These are phyloP conservation scores for Adansonia madagascariensis DNA, from an alignment of 441 rosid species.

Conservation along the genomic window DNA sequence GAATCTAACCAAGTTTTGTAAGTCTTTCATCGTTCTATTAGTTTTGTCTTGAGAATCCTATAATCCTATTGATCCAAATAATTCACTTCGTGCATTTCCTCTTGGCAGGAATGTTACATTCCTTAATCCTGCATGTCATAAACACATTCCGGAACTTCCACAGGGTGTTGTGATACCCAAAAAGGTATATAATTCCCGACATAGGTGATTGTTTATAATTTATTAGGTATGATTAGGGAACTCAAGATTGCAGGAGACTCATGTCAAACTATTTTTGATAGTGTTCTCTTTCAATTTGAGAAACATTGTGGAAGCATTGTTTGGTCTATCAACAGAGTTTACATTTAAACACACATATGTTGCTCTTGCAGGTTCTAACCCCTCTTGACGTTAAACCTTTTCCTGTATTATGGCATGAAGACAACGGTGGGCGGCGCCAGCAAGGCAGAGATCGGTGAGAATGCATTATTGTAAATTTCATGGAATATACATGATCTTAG, in stretches of 20 bases:
- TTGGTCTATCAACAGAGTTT: background rate
- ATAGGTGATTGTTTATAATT: constrained; percentile 1
- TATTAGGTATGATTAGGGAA: constrained; percentile 6
- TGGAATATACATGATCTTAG: background rate
- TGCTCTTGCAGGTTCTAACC: constrained; percentile 63
- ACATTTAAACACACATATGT: background rate
- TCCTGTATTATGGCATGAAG: constrained; percentile 92
- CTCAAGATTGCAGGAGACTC: background rate
- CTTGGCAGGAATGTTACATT: constrained; percentile 71
- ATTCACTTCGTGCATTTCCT: constrained; percentile 9
- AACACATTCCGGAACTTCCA: constrained; percentile 76
- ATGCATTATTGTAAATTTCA: background rate
- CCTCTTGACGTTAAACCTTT: constrained; percentile 78
- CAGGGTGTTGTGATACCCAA: constrained; percentile 65
- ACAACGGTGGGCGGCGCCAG: constrained; percentile 69
- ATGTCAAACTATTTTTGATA: background rate
- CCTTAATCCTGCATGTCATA: constrained; percentile 55
- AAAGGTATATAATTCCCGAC: constrained; percentile 55
- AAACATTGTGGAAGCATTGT: background rate
- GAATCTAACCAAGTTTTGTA: constrained; percentile 71
- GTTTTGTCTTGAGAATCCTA: constrained; percentile 24
- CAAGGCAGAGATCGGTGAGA: constrained; percentile 80
- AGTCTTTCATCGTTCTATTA: constrained; percentile 36
- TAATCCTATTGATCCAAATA: constrained; percentile 13
- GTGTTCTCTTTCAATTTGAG: background rate